Base-by-base conservation (phyloP, 345 rosid species). In the Laguncularia racemosa region DNA sequence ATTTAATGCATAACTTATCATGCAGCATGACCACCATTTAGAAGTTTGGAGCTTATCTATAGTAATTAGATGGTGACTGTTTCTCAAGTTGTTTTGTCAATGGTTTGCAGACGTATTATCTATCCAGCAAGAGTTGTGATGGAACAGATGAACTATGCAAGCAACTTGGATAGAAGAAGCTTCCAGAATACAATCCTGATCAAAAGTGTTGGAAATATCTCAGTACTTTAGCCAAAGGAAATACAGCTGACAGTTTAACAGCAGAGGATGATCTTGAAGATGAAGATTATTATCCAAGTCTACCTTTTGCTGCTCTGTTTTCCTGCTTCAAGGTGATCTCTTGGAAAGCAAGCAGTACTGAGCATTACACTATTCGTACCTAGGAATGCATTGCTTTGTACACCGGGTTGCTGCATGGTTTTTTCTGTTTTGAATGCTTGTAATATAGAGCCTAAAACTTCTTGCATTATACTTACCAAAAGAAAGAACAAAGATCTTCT, bases 261-360 rank as follows among this genome's bases (percentile, higher is more conserved):
- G 68, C 77, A 54, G 99, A 87, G 70, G 96, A 93, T 72, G 99
- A 93, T 57, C 73, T 79, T 10, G 90, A 80, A 71, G 97, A 93
- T 56, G 89, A 83, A 68, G 95, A 89, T 73, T 89, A 83, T 54
- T 85, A 79, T 61, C 89, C 96, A 50, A 89, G 97, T 76, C 74
- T 93, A 82, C 97, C 97, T 59, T 93, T 93, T 72, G 87, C 97
- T 56, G 91, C 95, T 59, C 83, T 93, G 23, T 87, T 86, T 73
- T 86, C 99, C 38, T 82, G 81, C 71, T 80, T 89, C 45, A 89
- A 89, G 96, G 99, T 89, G 67, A 52, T 19, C 4, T 13, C 47
- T 65, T 48, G 21, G 16, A 17, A 14, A 33, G 40, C 40, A 33
- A 33, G 40, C 40, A 33, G 7, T 1, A 33, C 7, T 33, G 40